Evolutionary conservation across 2,329 filamentous ascomycete genomes (phyloP), one percentile per base, ranked within the genome.

Genomic region (Hirsutella rhossiliensis): DNA sequence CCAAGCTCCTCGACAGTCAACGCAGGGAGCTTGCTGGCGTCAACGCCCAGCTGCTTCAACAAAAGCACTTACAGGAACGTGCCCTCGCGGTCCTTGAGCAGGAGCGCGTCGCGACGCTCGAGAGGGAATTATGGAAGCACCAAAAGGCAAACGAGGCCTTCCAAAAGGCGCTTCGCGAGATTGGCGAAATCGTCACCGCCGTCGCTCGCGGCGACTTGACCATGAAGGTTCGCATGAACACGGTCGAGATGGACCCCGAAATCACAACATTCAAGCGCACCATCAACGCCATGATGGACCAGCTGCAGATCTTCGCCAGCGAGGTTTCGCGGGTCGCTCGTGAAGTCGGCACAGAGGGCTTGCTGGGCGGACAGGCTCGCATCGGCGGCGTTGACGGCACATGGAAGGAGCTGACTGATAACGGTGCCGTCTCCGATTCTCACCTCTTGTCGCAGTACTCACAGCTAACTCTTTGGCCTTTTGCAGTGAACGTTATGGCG

Each of bases 251-350:
- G 83, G 90, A 97, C 72, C 88, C 89, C 27, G 90, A 97, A 72
- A 97, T 97, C 58, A 92, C 88, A 27, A 89, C 87, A 11, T 97
- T 97, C 72, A 97, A 97, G 68, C 82, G 87, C 56, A 96, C 90
- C 49, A 97, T 97, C 69, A 97, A 97, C 63, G 94, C 86, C 53
- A 97, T 97, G 90, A 94, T 97, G 79, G 90, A 97, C 60, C 90
- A 96, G 64, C 75, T 97, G 47, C 89, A 96, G 61, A 86, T 94
- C 47, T 97, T 97, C 64, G 90, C 90, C 51, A 94, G 87, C 63
- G 89, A 97, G 68, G 90, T 97, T 57, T 96, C 90, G 30, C 84
- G 87, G 53, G 82, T 97, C 53, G 90, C 90, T 43, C 85, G 87
- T 62, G 90, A 97, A 65, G 90, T 97, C 69, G 90, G 90, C 54